Evolutionary conservation across 1,139 yeast genomes (phyloP).

Genomic region (Geotrichum siamense): DNA sequence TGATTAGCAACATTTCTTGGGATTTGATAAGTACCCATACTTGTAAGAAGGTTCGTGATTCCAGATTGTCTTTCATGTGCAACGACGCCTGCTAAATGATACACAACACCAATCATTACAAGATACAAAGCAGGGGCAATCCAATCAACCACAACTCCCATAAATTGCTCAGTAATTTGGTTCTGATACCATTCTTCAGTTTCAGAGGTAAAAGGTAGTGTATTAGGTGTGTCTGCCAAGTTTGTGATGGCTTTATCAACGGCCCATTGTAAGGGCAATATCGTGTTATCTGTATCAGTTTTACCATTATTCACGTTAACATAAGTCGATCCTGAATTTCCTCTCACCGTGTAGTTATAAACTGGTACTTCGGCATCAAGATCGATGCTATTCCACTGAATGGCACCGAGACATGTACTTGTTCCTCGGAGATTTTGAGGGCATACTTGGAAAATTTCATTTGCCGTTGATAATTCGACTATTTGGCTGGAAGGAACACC

Average conservation of each 20-base stretch:
- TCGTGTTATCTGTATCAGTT: conserved; percentile 29
- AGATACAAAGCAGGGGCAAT: conserved; percentile 35
- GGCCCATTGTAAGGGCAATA: conserved; percentile 36
- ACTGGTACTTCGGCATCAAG: conserved; percentile 18
- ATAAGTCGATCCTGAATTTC: conserved; percentile 30
- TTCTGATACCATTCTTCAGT: conserved; percentile 26
- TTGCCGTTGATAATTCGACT: conserved; percentile 22
- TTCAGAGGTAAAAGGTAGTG: conserved; percentile 31
- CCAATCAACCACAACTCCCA: conserved; percentile 30
- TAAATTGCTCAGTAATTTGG: conserved; percentile 25
- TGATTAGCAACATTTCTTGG: conserved; percentile 29
- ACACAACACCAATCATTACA: conserved; percentile 34
- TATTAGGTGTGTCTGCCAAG: conserved; percentile 26
- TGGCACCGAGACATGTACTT: conserved; percentile 33
- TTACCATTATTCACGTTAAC: conserved; percentile 26
- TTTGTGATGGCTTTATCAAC: conserved; percentile 33
- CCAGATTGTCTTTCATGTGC: conserved; percentile 35
- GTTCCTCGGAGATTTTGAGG: conserved; percentile 32
- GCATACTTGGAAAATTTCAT: conserved; percentile 29
- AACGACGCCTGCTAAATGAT: conserved; percentile 33
- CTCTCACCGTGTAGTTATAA: conserved; percentile 35
- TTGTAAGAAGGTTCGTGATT: conserved; percentile 29
- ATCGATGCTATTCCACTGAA: conserved; percentile 33
- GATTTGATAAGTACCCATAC: conserved; percentile 31
- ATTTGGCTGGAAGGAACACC: conserved; percentile 30